A percentile compares a stretch with the other conserved stretches of the same genome.
Evolutionary conservation across 2,329 filamentous ascomycete species (phyloP).

Genomic region (Periconia sp.): DNA sequence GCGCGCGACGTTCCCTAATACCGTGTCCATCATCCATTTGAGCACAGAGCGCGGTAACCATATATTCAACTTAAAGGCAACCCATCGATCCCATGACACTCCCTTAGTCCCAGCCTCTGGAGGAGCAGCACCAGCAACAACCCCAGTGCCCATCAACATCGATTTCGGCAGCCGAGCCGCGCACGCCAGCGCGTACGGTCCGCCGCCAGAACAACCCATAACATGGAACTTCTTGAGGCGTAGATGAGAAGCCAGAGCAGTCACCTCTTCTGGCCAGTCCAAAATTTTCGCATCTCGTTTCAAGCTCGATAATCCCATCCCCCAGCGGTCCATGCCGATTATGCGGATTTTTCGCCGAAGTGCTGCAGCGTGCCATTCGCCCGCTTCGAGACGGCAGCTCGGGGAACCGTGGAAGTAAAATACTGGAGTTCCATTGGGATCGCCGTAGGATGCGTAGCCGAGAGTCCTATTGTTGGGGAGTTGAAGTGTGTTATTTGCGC

Average conservation of each 20-base stretch:
- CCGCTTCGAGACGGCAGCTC: constrained; percentile 8
- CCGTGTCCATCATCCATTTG: background rate
- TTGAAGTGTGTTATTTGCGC: background rate
- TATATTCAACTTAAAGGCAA: constrained; percentile 7
- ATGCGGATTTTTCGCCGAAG: background rate
- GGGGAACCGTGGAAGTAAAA: constrained; percentile 14
- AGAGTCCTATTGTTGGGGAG: background rate
- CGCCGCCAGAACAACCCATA: constrained; percentile 6
- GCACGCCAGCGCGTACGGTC: constrained; percentile 7
- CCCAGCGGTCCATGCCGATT: constrained; percentile 5
- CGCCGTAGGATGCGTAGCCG: constrained; percentile 3
- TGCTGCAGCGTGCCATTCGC: constrained; percentile 1
- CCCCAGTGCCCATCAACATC: constrained; percentile 6
- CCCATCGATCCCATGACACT: constrained; percentile 4
- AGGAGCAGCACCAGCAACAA: constrained; percentile 4
- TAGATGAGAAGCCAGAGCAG: background rate
- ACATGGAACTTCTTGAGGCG: constrained; percentile 3
- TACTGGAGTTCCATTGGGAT: constrained; percentile 3
- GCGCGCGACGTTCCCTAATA: constrained; percentile 1
- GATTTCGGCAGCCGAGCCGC: background rate
- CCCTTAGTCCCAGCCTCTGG: constrained; percentile 3
- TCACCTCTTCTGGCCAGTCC: constrained; percentile 4
- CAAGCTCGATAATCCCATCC: constrained; percentile 6
- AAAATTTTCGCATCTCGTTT: background rate
- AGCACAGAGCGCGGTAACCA: constrained; percentile 5